These are phyloP conservation scores for Colletotrichum costaricense DNA, from an alignment of 2,329 filamentous ascomycete genomes.

Conservation along the genomic window DNA sequence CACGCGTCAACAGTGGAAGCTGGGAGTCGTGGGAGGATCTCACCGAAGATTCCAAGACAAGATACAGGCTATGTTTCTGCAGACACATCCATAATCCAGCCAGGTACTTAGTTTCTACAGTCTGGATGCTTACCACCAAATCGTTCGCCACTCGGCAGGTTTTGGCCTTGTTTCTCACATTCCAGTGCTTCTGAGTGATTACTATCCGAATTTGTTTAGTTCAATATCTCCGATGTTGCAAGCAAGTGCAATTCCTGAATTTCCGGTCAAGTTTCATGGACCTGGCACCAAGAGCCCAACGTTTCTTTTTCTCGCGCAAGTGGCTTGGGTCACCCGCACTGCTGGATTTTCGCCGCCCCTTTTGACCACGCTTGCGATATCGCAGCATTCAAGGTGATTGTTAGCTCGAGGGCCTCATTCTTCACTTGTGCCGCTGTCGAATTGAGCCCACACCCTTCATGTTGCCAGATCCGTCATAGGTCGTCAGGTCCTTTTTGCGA, in stretches of 20 bases:
- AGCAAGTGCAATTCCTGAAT: background rate
- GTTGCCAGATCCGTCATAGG: background rate
- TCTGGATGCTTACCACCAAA: background rate
- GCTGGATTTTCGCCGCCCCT: conserved; percentile 6
- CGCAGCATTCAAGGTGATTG: background rate
- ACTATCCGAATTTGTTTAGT: background rate
- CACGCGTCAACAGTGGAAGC: background rate
- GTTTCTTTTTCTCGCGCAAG: conserved; percentile 15
- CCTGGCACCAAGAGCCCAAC: background rate
- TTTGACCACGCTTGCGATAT: background rate
- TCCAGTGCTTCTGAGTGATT: background rate
- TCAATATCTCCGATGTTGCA: background rate
- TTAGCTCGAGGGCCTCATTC: background rate
- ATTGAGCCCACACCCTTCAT: background rate
- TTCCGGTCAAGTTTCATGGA: background rate
- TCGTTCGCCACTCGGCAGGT: background rate
- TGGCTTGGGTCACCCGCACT: conserved; percentile 27
- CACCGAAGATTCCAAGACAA: background rate
- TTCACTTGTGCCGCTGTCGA: background rate
- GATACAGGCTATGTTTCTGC: background rate
- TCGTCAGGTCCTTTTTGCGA: background rate
- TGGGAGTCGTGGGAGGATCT: background rate
- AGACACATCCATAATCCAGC: background rate
- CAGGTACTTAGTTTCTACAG: too few relatives aligned
- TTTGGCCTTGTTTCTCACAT: background rate